Evolutionary conservation across 2,329 filamentous ascomycete genomes (phyloP).

Genomic region (Camillea tinctor): DNA sequence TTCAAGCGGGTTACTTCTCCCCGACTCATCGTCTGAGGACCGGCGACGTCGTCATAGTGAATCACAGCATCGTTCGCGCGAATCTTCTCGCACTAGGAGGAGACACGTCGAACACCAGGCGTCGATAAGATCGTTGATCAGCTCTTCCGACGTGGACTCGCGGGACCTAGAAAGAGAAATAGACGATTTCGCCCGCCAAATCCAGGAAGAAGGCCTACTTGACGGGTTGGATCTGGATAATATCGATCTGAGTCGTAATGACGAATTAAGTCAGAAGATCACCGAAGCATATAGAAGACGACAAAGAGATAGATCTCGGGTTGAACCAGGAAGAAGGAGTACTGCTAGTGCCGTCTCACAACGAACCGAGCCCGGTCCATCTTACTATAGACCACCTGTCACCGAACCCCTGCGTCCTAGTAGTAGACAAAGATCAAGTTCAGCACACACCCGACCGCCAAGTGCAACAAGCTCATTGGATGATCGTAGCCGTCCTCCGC

Average conservation of each 20-base stretch:
- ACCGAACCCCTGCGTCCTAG: constrained; percentile 24
- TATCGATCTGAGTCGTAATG: constrained; percentile 78
- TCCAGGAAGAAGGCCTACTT: constrained; percentile 80
- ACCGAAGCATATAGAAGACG: constrained; percentile 82
- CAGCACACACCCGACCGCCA: constrained; percentile 28
- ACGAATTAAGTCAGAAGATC: constrained; percentile 87
- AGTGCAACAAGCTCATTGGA: constrained; percentile 46
- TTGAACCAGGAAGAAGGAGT: constrained; percentile 46
- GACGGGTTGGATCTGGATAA: constrained; percentile 89
- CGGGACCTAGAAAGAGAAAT: constrained; percentile 85
- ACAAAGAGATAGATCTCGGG: constrained; percentile 61
- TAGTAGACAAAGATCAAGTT: constrained; percentile 31
- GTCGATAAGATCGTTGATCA: constrained; percentile 81
- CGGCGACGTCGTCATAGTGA: constrained; percentile 43
- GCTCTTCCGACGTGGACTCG: constrained; percentile 72
- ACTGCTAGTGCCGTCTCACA: constrained; percentile 41
- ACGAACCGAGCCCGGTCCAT: constrained; percentile 30
- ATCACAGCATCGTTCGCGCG: constrained; percentile 42
- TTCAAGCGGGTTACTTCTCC: constrained; percentile 38
- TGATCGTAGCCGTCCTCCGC: constrained; percentile 52
- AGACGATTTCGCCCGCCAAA: constrained; percentile 84
- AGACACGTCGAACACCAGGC: constrained; percentile 84
- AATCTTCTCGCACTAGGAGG: constrained; percentile 37
- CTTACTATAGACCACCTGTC: constrained; percentile 25
- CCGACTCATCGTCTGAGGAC: constrained; percentile 37